Percentiles rank a stretch among this genome's conserved stretches.
Conservation (phyloP, 2,329 filamentous ascomycete species). For the Paraphoma sp. region DNA sequence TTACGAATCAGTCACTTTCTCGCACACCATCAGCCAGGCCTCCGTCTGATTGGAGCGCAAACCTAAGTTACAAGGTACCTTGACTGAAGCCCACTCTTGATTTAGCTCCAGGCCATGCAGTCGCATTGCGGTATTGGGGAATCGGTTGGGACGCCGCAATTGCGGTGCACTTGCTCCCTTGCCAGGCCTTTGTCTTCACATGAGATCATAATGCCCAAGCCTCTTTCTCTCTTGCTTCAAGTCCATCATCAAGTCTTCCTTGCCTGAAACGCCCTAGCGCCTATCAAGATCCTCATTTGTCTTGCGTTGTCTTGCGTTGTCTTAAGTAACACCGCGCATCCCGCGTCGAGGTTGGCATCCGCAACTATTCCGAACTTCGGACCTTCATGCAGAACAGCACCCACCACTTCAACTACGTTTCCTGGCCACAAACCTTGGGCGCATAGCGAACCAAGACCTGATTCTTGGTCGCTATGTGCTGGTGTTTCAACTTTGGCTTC, state of each 20-base stretch:
- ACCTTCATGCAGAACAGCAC: constrained; percentile 29
- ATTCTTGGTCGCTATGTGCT: constrained; percentile 45
- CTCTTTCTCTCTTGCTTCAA: constrained; percentile 25
- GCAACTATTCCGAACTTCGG: constrained; percentile 36
- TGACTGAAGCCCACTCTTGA: constrained; percentile 42
- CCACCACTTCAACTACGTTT: constrained; percentile 16
- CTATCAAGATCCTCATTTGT: constrained; percentile 29
- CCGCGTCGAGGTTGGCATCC: constrained; percentile 25
- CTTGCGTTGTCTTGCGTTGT: constrained; percentile 24
- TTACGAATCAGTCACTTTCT: constrained; percentile 46
- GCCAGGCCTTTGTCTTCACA: constrained; percentile 34
- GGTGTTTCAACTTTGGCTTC: constrained; percentile 43
- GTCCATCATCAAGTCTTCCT: constrained; percentile 20
- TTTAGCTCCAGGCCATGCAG: constrained; percentile 47
- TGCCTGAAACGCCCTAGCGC: constrained; percentile 32
- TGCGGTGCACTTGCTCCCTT: constrained; percentile 33
- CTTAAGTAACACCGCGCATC: constrained; percentile 40
- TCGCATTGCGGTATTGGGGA: constrained; percentile 39
- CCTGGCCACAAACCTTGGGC: constrained; percentile 23
- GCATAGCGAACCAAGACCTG: constrained; percentile 34
- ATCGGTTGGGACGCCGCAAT: constrained; percentile 36
- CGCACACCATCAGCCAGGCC: constrained; percentile 43
- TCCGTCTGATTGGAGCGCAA: constrained; percentile 39
- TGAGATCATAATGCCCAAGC: constrained; percentile 40
- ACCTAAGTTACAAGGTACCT: constrained; percentile 41